Evolutionary conservation across 108 stramenopile genomes (phyloP), one percentile per base, ranked within the genome.

Genomic region (Cyclotella cryptica): DNA sequence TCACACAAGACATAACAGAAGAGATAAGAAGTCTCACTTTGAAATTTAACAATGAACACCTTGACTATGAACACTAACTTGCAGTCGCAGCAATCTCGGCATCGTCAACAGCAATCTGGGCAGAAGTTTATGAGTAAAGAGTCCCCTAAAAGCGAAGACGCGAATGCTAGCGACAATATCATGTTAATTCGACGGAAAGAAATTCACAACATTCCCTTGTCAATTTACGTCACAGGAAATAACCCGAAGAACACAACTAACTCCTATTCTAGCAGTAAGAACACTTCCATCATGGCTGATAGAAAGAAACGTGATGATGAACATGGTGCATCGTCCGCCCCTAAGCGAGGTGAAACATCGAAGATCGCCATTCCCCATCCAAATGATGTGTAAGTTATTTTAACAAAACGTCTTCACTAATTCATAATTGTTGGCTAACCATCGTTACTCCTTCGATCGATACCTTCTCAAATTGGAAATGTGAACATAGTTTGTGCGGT

Each of bases 401-500:
- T 9, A 18, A 0, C 15, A 4, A 63, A 28, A 14, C 5, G 24
- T 30, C 41, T 40, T 51, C 26, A 19, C 22, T 17, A 0, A 21
- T 55, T 55, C 19, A 22, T 40, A 35, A 0, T 28, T 51, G 22
- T 35, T 21, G 17, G 35, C 62, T 35, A 19, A 63, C 7, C 35
- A 35, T 35, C 26, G 1, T 58, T 19, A 35, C 35, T 35, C 6
- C 2, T 35, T 2, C 6, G 2, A 35, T 35, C 6, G 2, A 35
- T 35, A 35, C 35, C 35, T 35, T 35, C 35, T 6, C 35, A 6
- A 35, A 35, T 35, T 35, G 35, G 35, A 35, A 35, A 35, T 35
- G 35, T 35, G 35, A 35, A 35, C 47, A 9, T 30, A 79, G 78
- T 26, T 83, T 95, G 0, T 88, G 88, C 47, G 94, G 94, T 46